Evolutionary conservation across 768 basidiomycete genomes (phyloP).

Genomic region (Botryobasidium botryosum): DNA sequence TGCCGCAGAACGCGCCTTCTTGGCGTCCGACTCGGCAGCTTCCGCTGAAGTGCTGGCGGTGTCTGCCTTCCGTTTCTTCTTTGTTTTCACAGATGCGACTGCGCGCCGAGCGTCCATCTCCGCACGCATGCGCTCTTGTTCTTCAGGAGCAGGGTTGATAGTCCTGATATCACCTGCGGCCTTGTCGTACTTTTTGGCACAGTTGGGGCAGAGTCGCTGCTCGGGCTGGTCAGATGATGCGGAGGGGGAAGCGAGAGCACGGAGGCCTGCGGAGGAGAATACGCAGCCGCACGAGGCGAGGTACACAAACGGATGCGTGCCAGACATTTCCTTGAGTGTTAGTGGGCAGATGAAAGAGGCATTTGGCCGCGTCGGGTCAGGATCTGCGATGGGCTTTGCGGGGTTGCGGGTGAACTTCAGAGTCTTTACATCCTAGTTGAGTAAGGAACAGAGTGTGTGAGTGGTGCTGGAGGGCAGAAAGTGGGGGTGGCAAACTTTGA

Average conservation of each 20-base stretch:
- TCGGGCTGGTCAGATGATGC: slow-evolving; percentile 12
- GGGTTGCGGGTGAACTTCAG: slow-evolving; percentile 69
- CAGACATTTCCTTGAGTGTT: slow-evolving; percentile 90
- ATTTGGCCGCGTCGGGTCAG: slow-evolving; percentile 23
- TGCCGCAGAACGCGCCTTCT: slow-evolving; percentile 11
- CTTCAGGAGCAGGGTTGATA: slow-evolving; percentile 56
- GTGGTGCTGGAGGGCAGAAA: slow-evolving; percentile 2
- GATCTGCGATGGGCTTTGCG: slow-evolving; percentile 21
- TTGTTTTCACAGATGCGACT: slow-evolving; percentile 35
- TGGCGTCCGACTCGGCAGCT: slow-evolving; percentile 11
- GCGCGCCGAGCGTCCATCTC: slow-evolving; percentile 42
- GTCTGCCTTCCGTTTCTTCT: slow-evolving; percentile 45
- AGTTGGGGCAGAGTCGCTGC: slow-evolving; percentile 59
- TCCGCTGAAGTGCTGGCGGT: slow-evolving; percentile 12
- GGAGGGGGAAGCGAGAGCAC: slow-evolving; percentile 34
- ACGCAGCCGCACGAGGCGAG: slow-evolving; percentile 77
- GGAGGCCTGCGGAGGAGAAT: slow-evolving; percentile 71
- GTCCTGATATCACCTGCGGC: slow-evolving; percentile 32
- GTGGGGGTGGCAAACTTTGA: slow-evolving; percentile 47
- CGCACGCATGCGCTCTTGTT: slow-evolving; percentile 39
- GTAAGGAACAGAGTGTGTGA: neutral
- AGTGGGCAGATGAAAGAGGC: slow-evolving; percentile 82
- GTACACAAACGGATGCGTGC: slow-evolving; percentile 74
- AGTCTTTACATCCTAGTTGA: slow-evolving; percentile 68
- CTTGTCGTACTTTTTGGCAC: slow-evolving; percentile 49